Evolutionary conservation across 2,329 filamentous ascomycete species (phyloP), one percentile per base, ranked within the genome.

Genomic region (Diaporthe caulivora): DNA sequence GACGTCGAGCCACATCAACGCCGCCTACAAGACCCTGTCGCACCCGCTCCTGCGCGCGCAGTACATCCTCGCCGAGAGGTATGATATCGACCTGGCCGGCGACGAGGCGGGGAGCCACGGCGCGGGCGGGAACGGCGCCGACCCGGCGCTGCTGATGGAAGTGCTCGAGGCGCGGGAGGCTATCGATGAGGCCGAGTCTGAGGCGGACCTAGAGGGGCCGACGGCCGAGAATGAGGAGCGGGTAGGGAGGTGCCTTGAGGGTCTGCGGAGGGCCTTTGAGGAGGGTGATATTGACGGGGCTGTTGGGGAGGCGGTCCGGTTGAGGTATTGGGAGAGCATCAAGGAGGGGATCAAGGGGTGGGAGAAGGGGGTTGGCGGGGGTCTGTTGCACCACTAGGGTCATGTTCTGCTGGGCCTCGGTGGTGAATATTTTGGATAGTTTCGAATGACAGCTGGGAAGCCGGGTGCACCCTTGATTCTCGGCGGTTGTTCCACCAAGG

Each of bases 261-360:
- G 83, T 1, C 79, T 98, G 31, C 93, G 89, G 60, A 78, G 81
- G 71, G 90, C 91, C 0, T 96, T 98, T 80, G 86, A 84, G 75
- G 78, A 82, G 11, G 93, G 92, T 64, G 90, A 96, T 80, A 80
- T 94, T 51, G 87, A 91, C 53, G 83, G 75, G 11, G 96, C 95
- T 21, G 91, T 89, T 83, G 83, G 81, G 75, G 94, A 97, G 87
- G 92, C 92, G 58, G 91, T 98, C 1, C 87, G 89, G 81, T 83
- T 98, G 84, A 87, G 95, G 81, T 98, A 98, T 85, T 98, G 96
- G 96, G 89, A 93, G 72, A 98, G 95, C 83, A 92, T 98, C 75
- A 89, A 91, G 75, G 93, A 97, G 82, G 93, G 92, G 60, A 85
- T 98, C 79, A 87, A 93, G 80, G 90, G 92, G 76, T 98, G 96